phyloP scores from a whole-genome alignment of 768 basidiomycete genomes.

The Xerocomus potaroensis region DNA sequence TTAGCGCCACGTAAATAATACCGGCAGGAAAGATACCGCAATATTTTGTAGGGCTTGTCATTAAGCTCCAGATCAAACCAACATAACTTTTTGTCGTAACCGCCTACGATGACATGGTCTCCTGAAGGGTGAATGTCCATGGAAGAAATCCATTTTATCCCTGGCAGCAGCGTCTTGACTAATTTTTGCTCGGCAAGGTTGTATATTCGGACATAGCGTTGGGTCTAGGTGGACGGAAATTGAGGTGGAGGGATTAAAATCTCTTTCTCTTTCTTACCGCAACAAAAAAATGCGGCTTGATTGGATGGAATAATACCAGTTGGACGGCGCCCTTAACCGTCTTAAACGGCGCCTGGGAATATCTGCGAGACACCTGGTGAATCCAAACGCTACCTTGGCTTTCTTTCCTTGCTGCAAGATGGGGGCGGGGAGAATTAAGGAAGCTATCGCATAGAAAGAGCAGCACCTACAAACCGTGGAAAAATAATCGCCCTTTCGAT shows the following conservation, averaged over 20 bases:
- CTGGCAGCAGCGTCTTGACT: constrained; percentile 90
- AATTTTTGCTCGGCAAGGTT: constrained; percentile 92
- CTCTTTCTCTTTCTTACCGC: constrained; percentile 58
- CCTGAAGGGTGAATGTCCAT: constrained; percentile 96
- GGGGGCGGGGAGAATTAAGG: constrained; percentile 4
- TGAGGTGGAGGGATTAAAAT: constrained; percentile 10
- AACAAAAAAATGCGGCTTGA: constrained; percentile 94
- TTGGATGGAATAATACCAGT: constrained; percentile 90
- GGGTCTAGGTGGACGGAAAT: constrained; percentile 55
- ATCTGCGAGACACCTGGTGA: constrained; percentile 88
- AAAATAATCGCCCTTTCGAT: constrained; percentile 91
- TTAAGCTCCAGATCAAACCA: constrained; percentile 99
- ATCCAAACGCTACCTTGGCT: constrained; percentile 88
- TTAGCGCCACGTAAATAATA: constrained; percentile 6
- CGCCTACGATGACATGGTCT: constrained; percentile 95
- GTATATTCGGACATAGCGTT: constrained; percentile 93
- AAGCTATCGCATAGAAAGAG: constrained; percentile 3
- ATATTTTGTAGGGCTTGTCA: constrained; percentile 94
- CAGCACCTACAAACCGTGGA: constrained; percentile 83
- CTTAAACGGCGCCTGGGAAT: constrained; percentile 97
- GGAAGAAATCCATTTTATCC: constrained; percentile 94
- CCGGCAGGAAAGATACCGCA: constrained; percentile 52
- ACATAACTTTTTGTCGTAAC: constrained; percentile 95
- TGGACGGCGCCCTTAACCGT: constrained; percentile 91
- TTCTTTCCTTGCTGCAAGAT: constrained; percentile 56